Evolutionary conservation across 257 asterid genomes (phyloP), one percentile per base, ranked within the genome.

Genomic region (Eustoma russellianum): DNA sequence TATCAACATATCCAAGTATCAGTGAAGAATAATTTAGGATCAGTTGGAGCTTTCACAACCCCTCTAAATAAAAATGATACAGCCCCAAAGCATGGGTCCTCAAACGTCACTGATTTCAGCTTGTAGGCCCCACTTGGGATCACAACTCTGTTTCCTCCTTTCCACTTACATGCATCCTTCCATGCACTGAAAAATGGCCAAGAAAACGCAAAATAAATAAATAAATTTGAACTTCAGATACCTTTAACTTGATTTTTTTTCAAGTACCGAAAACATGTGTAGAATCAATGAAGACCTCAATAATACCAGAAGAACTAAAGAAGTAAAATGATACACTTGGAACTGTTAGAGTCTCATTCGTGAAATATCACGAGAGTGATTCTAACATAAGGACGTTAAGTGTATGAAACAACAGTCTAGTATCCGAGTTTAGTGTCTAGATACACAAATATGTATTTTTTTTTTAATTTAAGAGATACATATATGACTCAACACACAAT

Each of bases 141-240:
- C 58, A 41, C 35, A 34, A 88, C 57, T 46, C 77, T 60, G 59
- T 79, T 73, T 11, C 61, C 62, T 33, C 88, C 88, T 1, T 14
- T 12, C 50, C 77, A 70, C 7, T 43, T 16, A 18, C 97, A 88
- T 33, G 86, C 91, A 53, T 76, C 79, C 0, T 50, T 50, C 95
- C 97, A 88, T 40, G 94, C 79, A 57, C 41, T 67, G 3, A 69
- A 0, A 67, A 88, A 88, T 5, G 88, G 89, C 97, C 40, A 13
- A 17, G 3, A 47, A 47, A n/a, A 8, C 3, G 4, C 9, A 8
- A 8, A 8, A n/a, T 1, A 16, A 8, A 17, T 5, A 48, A 1
- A 5, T n/a, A n/a, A n/a, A n/a, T n/a, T n/a, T n/a, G n/a, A 49
- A 44, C 0, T 13, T 5, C 30, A 24, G 30, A 24, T 4, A 2